These are phyloP conservation scores for Neckera pumila DNA, from an alignment of 225 moss, liverwort and hornwort species.

Conservation along the genomic window DNA sequence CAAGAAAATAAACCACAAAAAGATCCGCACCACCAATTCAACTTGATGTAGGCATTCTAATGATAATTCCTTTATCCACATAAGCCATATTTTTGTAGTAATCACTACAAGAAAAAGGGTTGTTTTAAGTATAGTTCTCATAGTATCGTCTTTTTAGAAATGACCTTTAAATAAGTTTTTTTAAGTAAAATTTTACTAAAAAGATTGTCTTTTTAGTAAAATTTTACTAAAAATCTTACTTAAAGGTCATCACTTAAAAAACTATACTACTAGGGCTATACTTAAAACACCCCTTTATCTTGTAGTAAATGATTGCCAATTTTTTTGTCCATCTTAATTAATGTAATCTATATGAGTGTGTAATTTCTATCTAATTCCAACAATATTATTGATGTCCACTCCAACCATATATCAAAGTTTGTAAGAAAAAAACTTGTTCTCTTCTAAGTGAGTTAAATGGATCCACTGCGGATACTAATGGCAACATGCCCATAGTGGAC, in stretches of 20 bases:
- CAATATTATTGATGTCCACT: not conserved
- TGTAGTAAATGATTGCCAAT: not conserved
- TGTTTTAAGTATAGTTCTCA: no score
- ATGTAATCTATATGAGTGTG: not conserved
- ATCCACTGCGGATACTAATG: rapidly evolving
- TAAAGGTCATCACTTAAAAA: no score
- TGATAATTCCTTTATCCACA: not conserved
- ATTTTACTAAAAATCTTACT: no score
- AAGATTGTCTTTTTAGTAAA: no score
- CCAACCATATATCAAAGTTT: not conserved
- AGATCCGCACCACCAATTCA: not conserved
- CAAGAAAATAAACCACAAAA: not conserved
- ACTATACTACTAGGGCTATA: no score
- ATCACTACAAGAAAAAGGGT: no score
- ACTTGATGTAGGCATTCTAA: rapidly evolving
- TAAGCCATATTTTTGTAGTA: no score
- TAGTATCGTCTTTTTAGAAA: no score
- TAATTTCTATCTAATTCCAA: not conserved
- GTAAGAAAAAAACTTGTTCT: not conserved
- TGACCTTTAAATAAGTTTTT: no score
- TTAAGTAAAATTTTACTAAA: no score
- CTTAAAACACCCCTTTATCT: no score
- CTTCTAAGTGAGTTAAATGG: rapidly evolving
- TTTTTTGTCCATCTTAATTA: not conserved
- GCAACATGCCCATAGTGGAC: not conserved